Conservation (phyloP, 2,329 filamentous ascomycete species). For the Phaeosphaeria sp. region DNA sequence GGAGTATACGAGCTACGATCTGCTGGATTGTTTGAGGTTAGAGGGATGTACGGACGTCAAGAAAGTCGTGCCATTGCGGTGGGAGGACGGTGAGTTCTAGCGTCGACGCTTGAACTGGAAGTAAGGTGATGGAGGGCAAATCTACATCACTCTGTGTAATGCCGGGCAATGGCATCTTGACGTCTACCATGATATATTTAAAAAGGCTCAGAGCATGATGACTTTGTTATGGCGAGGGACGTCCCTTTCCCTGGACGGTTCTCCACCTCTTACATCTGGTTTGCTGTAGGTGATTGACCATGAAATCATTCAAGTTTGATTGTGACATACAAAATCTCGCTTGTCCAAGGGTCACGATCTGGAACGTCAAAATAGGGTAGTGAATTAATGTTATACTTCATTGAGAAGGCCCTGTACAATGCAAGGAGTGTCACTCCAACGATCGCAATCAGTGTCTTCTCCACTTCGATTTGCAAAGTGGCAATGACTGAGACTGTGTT, state of each 20-base stretch:
- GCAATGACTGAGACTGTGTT: neutral
- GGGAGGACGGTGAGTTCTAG: neutral
- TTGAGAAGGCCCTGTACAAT: neutral
- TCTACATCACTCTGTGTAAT: too few species aligned
- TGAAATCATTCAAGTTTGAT: too few species aligned
- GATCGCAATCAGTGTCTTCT: neutral
- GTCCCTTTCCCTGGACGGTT: too few species aligned
- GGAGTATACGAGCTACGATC: slow-evolving; percentile 34
- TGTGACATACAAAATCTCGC: neutral
- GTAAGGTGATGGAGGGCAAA: too few species aligned
- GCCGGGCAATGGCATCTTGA: too few species aligned
- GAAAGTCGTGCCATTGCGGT: neutral
- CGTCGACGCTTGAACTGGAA: too few species aligned
- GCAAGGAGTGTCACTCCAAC: neutral
- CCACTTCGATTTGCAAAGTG: neutral
- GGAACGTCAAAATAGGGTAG: neutral
- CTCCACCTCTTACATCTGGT: too few species aligned
- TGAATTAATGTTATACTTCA: neutral
- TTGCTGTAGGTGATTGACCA: too few species aligned
- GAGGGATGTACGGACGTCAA: neutral
- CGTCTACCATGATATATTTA: too few species aligned
- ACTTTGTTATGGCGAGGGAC: too few species aligned
- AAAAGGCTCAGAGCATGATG: too few species aligned
- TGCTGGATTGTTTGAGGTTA: slow-evolving; percentile 24
- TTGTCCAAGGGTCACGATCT: neutral